Percentiles rank a stretch among this genome's conserved stretches.
These are phyloP conservation scores for Rutstroemia sp. DNA, from an alignment of 2,329 filamentous ascomycete genomes.

Conservation along the genomic window DNA sequence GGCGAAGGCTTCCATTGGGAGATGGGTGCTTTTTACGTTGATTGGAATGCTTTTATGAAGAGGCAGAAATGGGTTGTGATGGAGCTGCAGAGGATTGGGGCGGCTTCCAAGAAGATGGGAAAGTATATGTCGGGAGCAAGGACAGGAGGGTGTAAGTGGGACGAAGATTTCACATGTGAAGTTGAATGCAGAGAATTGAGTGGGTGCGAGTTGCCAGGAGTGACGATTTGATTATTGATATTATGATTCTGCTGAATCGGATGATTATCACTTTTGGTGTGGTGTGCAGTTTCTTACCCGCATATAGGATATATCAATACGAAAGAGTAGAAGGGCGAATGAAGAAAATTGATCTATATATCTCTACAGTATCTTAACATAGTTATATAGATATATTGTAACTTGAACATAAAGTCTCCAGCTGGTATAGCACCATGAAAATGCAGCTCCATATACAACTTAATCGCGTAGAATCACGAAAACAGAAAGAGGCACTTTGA, in stretches of 20 bases:
- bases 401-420: no score
- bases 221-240: background rate
- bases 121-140: background rate
- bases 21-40: background rate
- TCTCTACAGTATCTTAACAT: background rate
- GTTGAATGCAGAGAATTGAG: background rate
- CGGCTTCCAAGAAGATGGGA: background rate
- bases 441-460: no score
- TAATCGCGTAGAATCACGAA: no score
- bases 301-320: background rate
- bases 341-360: background rate
- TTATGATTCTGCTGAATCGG: background rate
- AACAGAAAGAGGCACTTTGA: no score
- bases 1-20: background rate
- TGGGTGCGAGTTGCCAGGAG: background rate
- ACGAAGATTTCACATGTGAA: background rate
- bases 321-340: background rate
- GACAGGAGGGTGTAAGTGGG: background rate
- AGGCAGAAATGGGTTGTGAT: conserved; percentile 3
- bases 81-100: conserved; percentile 1
- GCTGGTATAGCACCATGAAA: no score
- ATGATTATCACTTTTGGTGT: background rate
- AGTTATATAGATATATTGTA: no score
- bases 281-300: background rate
- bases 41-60: background rate